Evolutionary conservation across 495 filamentous ascomycete genomes (phyloP).

Genomic region (Jackrogersella multiformis): DNA sequence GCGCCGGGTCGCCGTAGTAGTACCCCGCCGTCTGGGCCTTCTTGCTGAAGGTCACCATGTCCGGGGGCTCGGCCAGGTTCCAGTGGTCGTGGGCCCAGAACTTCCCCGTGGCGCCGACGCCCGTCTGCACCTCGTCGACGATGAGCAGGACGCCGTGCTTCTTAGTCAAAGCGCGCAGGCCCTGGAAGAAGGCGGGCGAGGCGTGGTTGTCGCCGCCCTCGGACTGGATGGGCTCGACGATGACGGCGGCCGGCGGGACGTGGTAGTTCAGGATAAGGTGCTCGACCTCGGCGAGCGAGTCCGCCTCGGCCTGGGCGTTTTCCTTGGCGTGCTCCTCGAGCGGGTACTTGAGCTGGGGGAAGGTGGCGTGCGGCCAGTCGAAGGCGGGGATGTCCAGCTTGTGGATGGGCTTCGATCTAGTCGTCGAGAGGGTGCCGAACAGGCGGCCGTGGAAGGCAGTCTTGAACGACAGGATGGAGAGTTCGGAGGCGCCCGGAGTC

Average conservation of each 20-base stretch:
- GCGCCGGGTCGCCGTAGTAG: constrained; percentile 87
- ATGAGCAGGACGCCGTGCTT: constrained; percentile 90
- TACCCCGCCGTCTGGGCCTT: constrained; percentile 98
- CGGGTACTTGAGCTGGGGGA: constrained; percentile 90
- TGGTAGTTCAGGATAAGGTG: constrained; percentile 83
- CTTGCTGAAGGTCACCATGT: constrained; percentile 99
- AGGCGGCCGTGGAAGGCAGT: constrained; percentile 94
- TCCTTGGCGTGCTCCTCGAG: constrained; percentile 83
- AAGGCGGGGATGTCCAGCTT: constrained; percentile 99
- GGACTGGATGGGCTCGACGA: constrained; percentile 97
- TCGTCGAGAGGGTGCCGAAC: constrained; percentile 91
- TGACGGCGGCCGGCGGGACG: constrained; percentile 85
- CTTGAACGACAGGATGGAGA: constrained; percentile 94
- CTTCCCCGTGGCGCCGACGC: constrained; percentile 92
- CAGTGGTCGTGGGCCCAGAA: constrained; percentile 99
- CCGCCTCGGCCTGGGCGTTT: constrained; percentile 83
- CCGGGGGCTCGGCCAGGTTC: constrained; percentile 82
- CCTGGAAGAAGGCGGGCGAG: constrained; percentile 89
- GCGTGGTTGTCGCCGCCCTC: constrained; percentile 99
- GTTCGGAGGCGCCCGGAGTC: constrained; percentile 78
- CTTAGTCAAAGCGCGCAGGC: constrained; percentile 85
- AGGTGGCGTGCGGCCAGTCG: constrained; percentile 96
- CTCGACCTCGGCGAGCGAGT: constrained; percentile 90
- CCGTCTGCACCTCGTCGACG: constrained; percentile 98
- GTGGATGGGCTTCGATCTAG: constrained; percentile 95